Conservation (phyloP, 2,329 filamentous ascomycete species). For the Aspergillus oerlinghausenensis region DNA sequence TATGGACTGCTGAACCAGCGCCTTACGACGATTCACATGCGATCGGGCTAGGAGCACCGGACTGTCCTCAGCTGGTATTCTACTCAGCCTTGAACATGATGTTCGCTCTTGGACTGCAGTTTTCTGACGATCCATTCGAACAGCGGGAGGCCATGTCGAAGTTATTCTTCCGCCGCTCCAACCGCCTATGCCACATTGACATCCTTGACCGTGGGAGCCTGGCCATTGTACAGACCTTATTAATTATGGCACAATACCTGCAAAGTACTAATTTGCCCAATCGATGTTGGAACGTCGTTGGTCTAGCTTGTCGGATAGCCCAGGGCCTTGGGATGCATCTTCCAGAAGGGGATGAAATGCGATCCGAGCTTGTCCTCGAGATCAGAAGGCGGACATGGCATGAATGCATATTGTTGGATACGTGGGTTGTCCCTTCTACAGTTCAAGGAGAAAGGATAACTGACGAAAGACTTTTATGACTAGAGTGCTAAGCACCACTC, state of each 20-base stretch:
- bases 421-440: background rate
- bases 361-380: background rate
- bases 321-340: slow-evolving; percentile 5
- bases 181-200: slow-evolving; percentile 5
- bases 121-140: background rate
- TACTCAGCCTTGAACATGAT: slow-evolving; percentile 6
- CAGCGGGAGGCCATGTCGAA: background rate
- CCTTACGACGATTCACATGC: background rate
- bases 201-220: slow-evolving; percentile 10
- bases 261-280: slow-evolving; percentile 3
- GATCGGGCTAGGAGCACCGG: slow-evolving; percentile 2
- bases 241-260: slow-evolving; percentile 5
- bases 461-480: too few species aligned
- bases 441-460: too few species aligned
- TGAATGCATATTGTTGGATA: slow-evolving; percentile 8
- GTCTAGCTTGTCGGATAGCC: slow-evolving; percentile 5
- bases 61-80: slow-evolving; percentile 1
- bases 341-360: background rate
- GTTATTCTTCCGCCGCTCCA: slow-evolving; percentile 9
- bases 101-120: slow-evolving; percentile 2
- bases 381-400: slow-evolving; percentile 7
- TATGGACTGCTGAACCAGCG: background rate
- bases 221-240: slow-evolving; percentile 6
- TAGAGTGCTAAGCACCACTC: too few species aligned
- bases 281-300: slow-evolving; percentile 7